phyloP scores from a whole-genome alignment of 192 early-diverging fungal genomes.

The Pilobolus umbonatus region DNA sequence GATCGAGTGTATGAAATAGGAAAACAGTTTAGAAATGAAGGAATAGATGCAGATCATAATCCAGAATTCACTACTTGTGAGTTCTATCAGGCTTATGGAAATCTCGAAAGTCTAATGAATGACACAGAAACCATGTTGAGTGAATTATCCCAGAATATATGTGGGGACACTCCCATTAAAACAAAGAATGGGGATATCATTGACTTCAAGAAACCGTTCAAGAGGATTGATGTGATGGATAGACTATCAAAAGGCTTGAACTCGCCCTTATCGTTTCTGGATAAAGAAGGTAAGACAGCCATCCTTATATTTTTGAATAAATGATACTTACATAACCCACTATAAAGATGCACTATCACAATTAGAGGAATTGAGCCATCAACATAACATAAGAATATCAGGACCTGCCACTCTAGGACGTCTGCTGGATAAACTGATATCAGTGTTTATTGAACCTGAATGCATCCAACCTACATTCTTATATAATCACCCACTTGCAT shows the following conservation, averaged over 20 bases:
- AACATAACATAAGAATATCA: constrained; percentile 34
- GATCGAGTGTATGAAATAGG: constrained; percentile 87
- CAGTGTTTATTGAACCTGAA: constrained; percentile 66
- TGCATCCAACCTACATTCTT: constrained; percentile 83
- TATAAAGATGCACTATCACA: constrained; percentile 21
- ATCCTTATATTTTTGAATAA: background rate
- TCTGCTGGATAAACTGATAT: constrained; percentile 69
- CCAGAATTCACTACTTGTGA: constrained; percentile 92
- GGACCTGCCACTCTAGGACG: constrained; percentile 60
- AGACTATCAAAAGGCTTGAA: constrained; percentile 38
- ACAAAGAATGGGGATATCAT: constrained; percentile 19
- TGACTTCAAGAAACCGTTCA: constrained; percentile 54
- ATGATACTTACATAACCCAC: background rate
- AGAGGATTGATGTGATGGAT: constrained; percentile 52
- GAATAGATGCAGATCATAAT: constrained; percentile 83
- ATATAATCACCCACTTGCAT: constrained; percentile 65
- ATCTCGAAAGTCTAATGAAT: constrained; percentile 60
- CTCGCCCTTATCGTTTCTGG: constrained; percentile 38
- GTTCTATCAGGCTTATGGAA: constrained; percentile 78
- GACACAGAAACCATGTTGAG: constrained; percentile 67
- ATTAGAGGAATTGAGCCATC: constrained; percentile 32
- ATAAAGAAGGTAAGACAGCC: constrained; percentile 19
- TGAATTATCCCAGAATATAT: constrained; percentile 35
- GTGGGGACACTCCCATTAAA: constrained; percentile 21
- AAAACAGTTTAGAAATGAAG: constrained; percentile 89